Base-by-base conservation (phyloP, 208 protist species). In the Borovskyia barvae region DNA sequence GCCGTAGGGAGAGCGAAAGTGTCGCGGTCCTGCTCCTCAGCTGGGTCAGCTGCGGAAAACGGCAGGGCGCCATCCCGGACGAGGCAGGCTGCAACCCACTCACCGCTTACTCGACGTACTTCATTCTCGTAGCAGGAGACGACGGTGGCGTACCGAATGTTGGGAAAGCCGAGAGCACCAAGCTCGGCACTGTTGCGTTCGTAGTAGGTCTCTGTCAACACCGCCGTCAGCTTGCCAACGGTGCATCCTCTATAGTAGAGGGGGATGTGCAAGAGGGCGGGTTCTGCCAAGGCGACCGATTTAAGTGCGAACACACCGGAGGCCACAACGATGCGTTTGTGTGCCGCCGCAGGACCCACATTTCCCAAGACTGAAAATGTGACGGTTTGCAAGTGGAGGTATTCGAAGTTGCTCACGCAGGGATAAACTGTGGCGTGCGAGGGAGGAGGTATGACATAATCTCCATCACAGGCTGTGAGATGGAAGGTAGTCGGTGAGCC, bases 121-220 rank as follows among this genome's bases (percentile, higher is more conserved):
- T 85, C 61, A 41, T 87, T 91, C 53, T 91, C 84, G 58, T 79
- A 85, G 61, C 73, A 85, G 11, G 60, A 71, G 17, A 80, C 73
- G 5, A 86, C 37, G 6, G 72, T 40, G 5, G 75, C 67, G 41
- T 71, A 71, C 0, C 58, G 67, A 6, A 65, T 75, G 28, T 46
- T 43, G 19, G 33, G 51, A 26, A 83, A 42, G 12, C 79, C 79
- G 17, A 65, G 54, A 9, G 66, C 57, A 17, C 64, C 63, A 30
- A 82, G 40, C 53, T 82, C 66, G 2, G 71, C 75, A 17, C 52
- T 56, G 56, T 80, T 82, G 46, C 65, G 71, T 42, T 90, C 76
- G 47, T 77, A 79, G 25, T 68, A 73, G 7, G 77, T 53, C 46
- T 77, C 19, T 0, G 82, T 32, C 25, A 90, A 28, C 11, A 45